Evolutionary conservation across 192 early-diverging fungal species (phyloP).

Genomic region (Umbelopsis sp.): DNA sequence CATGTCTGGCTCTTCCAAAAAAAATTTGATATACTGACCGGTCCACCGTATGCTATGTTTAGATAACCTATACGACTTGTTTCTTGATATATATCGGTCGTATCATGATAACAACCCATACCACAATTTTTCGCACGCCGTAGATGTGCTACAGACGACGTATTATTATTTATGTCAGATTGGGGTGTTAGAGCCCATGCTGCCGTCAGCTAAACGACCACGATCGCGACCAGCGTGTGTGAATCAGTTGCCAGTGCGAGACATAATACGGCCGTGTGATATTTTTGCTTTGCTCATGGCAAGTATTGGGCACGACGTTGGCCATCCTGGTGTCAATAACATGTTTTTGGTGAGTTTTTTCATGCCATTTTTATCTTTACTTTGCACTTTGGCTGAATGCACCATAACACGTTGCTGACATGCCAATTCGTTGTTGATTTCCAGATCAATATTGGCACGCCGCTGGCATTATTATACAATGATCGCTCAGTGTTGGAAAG

Average conservation of each 20-base stretch:
- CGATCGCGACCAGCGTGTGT: conserved; percentile 24
- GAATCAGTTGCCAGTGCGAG: conserved; percentile 50
- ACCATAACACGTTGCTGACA: neutral
- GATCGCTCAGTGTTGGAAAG: conserved; percentile 93
- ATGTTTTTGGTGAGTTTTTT: conserved; percentile 71
- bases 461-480: conserved; percentile 90
- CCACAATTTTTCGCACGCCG: conserved; percentile 95
- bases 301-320: conserved; percentile 80
- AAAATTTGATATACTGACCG: too few relatives aligned
- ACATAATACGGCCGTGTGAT: conserved; percentile 57
- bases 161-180: conserved; percentile 78
- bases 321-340: conserved; percentile 96
- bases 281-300: conserved; percentile 77
- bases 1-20: too few relatives aligned
- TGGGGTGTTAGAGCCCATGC: conserved; percentile 49
- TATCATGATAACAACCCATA: conserved; percentile 79
- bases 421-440: neutral
- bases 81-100: conserved; percentile 54
- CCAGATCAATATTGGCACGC: conserved; percentile 71
- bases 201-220: conserved; percentile 32
- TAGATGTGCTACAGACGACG: conserved; percentile 92
- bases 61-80: conserved; percentile 56
- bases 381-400: neutral
- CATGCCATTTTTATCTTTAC: neutral
- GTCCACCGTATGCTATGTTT: neutral